A percentile compares a stretch with the other conserved stretches of the same genome.
Conservation (phyloP, 495 filamentous ascomycete species). For the Penicillium bialowiezense region DNA sequence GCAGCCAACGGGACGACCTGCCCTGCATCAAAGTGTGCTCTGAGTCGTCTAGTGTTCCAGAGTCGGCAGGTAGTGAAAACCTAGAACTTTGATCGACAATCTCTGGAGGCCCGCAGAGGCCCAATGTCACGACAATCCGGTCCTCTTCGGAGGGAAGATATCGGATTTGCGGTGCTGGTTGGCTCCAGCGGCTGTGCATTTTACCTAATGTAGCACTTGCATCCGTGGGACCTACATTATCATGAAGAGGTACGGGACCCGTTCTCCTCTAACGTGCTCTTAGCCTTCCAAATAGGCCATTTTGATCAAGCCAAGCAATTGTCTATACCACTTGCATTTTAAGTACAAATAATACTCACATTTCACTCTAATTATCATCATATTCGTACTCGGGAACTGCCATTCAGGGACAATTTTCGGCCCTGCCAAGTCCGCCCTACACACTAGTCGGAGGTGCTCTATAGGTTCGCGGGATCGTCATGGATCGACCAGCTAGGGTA, state of each 20-base stretch:
- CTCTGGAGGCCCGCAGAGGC: background rate
- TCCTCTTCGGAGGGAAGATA: background rate
- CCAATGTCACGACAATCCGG: background rate
- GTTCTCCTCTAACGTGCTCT: too few species aligned
- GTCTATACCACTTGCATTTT: too few species aligned
- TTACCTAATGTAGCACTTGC: background rate
- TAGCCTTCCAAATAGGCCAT: too few species aligned
- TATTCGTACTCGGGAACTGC: too few species aligned
- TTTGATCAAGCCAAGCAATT: too few species aligned
- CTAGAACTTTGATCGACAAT: background rate
- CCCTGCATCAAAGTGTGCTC: background rate
- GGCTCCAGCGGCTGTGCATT: background rate
- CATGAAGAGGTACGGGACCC: background rate
- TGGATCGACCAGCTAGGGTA: background rate
- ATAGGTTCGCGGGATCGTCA: background rate
- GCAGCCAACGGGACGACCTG: background rate
- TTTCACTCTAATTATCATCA: too few species aligned
- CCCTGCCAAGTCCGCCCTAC: background rate
- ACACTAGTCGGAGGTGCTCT: background rate
- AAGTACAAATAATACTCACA: background rate
- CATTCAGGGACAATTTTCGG: background rate
- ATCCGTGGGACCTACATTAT: background rate
- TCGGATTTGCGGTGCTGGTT: background rate
- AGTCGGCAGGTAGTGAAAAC: background rate
- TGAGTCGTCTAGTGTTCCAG: background rate